These are phyloP conservation scores for Sergeia podlipaevii DNA, from an alignment of 208 protist species.

Conservation along the genomic window DNA sequence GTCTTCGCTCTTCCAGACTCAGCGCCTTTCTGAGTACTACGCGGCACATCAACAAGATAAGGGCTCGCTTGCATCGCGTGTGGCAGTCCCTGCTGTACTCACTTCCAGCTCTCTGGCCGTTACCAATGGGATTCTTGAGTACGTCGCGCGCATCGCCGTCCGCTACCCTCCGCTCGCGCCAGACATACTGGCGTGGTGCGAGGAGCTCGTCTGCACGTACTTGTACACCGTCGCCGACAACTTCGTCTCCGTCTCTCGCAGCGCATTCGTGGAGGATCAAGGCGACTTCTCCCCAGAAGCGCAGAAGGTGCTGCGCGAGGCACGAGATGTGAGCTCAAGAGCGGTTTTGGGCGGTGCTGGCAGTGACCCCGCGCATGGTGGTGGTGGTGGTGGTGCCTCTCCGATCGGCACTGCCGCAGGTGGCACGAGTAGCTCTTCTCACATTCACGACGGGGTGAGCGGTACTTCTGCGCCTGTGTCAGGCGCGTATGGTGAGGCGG, in stretches of 20 bases:
- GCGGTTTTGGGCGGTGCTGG: conserved; percentile 35
- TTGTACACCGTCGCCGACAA: conserved; percentile 82
- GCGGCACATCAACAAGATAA: neutral
- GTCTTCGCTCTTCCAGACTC: conserved; percentile 40
- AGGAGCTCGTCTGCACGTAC: conserved; percentile 65
- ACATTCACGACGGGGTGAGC: neutral
- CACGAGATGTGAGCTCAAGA: conserved; percentile 39
- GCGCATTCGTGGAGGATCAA: conserved; percentile 68
- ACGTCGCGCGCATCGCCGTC: conserved; percentile 65
- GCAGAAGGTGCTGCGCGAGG: conserved; percentile 42
- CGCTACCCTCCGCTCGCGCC: conserved; percentile 70
- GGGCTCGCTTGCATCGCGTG: neutral
- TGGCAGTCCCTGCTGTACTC: conserved; percentile 27
- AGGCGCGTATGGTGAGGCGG: neutral
- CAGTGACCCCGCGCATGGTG: conserved; percentile 2
- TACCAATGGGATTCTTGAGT: conserved; percentile 69
- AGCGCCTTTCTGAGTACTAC: conserved; percentile 56
- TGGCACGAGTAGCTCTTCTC: neutral
- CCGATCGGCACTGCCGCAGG: neutral
- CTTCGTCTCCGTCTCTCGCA: conserved; percentile 80
- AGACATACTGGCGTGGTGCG: conserved; percentile 65
- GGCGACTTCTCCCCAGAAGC: conserved; percentile 44
- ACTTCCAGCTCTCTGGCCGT: conserved; percentile 52
- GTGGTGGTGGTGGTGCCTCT: neutral
- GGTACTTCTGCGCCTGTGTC: neutral